Evolutionary conservation across 2,329 filamentous ascomycete species (phyloP).

Genomic region (Pleomassaria siparia): DNA sequence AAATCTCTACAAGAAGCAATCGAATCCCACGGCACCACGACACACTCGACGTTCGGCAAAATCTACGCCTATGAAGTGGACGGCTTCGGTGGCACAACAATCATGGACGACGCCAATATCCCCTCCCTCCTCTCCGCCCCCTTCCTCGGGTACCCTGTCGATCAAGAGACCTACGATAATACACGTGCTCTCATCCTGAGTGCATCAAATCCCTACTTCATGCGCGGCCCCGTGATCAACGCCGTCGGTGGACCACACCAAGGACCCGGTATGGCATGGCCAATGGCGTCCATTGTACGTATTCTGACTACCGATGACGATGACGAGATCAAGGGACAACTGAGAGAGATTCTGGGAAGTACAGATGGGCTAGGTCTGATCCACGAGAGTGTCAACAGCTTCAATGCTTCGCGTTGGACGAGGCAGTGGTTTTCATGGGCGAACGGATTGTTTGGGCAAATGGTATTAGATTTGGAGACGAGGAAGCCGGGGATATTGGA

Average conservation of each 20-base stretch:
- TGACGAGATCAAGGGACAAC: slow-evolving; percentile 47
- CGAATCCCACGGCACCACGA: slow-evolving; percentile 47
- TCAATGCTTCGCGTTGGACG: slow-evolving; percentile 49
- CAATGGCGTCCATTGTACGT: slow-evolving; percentile 54
- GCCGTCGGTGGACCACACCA: slow-evolving; percentile 53
- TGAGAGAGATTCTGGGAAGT: slow-evolving; percentile 49
- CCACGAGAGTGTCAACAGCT: slow-evolving; percentile 56
- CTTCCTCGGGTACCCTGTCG: slow-evolving; percentile 59
- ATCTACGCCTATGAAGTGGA: slow-evolving; percentile 55
- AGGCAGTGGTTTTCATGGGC: slow-evolving; percentile 57
- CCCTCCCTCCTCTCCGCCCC: slow-evolving; percentile 67
- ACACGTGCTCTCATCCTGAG: slow-evolving; percentile 50
- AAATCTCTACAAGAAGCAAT: slow-evolving; percentile 47
- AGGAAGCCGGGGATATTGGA: slow-evolving; percentile 48
- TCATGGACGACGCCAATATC: slow-evolving; percentile 75
- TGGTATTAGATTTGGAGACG: slow-evolving; percentile 49
- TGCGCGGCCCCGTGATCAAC: slow-evolving; percentile 51
- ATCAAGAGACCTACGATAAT: slow-evolving; percentile 48
- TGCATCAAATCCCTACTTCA: slow-evolving; percentile 52
- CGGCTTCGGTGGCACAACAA: slow-evolving; percentile 51
- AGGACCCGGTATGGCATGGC: slow-evolving; percentile 52
- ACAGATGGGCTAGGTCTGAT: slow-evolving; percentile 54
- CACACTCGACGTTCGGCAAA: slow-evolving; percentile 39
- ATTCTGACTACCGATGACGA: slow-evolving; percentile 54
- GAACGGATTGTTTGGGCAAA: slow-evolving; percentile 54